phyloP scores from a whole-genome alignment of 2,329 filamentous ascomycete species.

The Cercospora sp. region DNA sequence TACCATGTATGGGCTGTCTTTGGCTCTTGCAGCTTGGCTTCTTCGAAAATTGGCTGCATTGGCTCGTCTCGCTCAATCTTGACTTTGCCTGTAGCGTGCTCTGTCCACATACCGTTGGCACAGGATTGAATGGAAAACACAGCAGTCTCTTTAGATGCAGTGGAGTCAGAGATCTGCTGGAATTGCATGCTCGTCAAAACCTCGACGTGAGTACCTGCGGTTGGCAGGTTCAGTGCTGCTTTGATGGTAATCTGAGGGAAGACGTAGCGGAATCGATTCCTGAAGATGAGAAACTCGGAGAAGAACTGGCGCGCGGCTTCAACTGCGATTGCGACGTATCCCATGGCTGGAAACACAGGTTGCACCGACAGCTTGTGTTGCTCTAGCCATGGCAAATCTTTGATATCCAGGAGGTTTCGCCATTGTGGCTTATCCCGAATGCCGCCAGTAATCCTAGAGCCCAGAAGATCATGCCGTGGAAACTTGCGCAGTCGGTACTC shows the following conservation, averaged over 20 bases:
- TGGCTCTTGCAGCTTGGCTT: background rate
- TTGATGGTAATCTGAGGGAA: background rate
- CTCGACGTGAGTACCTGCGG: background rate
- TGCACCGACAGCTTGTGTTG: conserved; percentile 31
- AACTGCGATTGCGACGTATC: conserved; percentile 19
- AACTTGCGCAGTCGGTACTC: conserved; percentile 10
- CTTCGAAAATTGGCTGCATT: background rate
- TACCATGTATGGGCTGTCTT: background rate
- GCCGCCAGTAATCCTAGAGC: background rate
- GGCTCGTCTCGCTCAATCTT: background rate
- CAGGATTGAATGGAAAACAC: background rate
- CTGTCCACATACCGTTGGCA: background rate
- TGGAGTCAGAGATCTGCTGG: background rate
- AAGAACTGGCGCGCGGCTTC: conserved; percentile 18
- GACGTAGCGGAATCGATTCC: background rate
- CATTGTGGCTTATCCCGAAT: background rate
- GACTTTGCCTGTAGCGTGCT: background rate
- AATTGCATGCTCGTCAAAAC: background rate
- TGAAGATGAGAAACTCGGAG: background rate
- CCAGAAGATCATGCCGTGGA: conserved; percentile 13
- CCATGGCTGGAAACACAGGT: conserved; percentile 21
- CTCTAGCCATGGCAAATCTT: conserved; percentile 29
- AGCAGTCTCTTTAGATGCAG: background rate
- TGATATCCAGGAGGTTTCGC: background rate
- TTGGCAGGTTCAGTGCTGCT: background rate